These are phyloP conservation scores for Fonsecaea pedrosoi DNA, from an alignment of 2,329 filamentous ascomycete species.

Conservation along the genomic window DNA sequence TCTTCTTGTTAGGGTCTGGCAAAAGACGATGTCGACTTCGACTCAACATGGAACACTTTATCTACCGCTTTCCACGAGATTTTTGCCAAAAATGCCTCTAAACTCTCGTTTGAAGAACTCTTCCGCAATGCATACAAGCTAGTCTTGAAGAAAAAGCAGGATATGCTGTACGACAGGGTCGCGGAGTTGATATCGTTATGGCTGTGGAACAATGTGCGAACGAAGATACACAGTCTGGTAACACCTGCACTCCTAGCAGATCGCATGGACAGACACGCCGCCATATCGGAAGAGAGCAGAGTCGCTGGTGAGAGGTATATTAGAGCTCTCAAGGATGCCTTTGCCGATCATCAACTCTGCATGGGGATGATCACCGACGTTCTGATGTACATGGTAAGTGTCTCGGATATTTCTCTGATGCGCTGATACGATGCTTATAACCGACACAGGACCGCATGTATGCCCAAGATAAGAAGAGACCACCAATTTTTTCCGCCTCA, in stretches of 20 bases:
- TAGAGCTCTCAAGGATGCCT: conserved; percentile 74
- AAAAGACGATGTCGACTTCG: conserved; percentile 75
- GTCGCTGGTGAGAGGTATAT: conserved; percentile 84
- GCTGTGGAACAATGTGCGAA: conserved; percentile 76
- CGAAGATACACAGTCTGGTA: conserved; percentile 73
- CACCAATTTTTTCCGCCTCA: conserved; percentile 81
- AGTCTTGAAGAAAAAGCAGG: conserved; percentile 84
- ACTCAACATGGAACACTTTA: conserved; percentile 81
- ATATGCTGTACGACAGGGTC: conserved; percentile 79
- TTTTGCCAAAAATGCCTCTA: conserved; percentile 87
- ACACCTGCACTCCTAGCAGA: conserved; percentile 70
- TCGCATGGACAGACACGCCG: conserved; percentile 47
- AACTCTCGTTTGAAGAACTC: conserved; percentile 90
- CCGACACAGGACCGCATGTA: conserved; percentile 74
- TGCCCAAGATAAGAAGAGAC: conserved; percentile 72
- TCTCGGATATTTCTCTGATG: neutral
- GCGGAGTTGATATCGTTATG: conserved; percentile 81
- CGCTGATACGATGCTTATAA: conserved; percentile 29
- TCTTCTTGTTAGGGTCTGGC: conserved; percentile 57
- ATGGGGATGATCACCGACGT: conserved; percentile 97
- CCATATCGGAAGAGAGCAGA: conserved; percentile 77
- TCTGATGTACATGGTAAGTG: conserved; percentile 84
- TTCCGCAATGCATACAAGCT: conserved; percentile 95
- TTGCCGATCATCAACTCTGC: conserved; percentile 87
- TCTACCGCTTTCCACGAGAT: conserved; percentile 82